Base-by-base conservation (phyloP, 2,329 filamentous ascomycete species). In the Acrodontium crateriforme region DNA sequence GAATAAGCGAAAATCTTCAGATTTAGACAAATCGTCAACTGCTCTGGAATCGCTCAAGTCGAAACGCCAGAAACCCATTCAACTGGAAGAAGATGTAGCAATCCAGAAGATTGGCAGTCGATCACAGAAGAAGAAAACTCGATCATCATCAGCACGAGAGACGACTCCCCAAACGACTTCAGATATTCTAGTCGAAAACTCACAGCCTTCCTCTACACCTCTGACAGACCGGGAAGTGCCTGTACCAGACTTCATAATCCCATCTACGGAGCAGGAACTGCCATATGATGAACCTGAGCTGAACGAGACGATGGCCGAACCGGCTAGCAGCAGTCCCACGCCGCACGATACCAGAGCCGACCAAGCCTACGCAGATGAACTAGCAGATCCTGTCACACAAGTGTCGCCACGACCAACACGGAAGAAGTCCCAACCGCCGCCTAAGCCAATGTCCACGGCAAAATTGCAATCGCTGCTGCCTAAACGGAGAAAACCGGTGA, bases 401-500 rank as follows among this genome's bases (percentile, higher is more conserved):
- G 6, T 31, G 22, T 16, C 24, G 16, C 18, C 10, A 10, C 9
- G n/a, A 7, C 16, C 24, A 33, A 9, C 36, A 29, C 11, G 16
- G 18, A 18, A 30, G 24, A 22, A 24, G 29, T 11, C 25, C 31
- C 40, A 47, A 23, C 20, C 26, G 3, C 38, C 47, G 15, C 16
- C 35, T 5, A 50, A 42, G 42, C 42, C 43, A 11, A 36, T 53
- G 16, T 57, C 57, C 6, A 63, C 60, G 15, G 57, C 59, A 3
- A 53, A 54, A 15, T 44, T 65, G 12, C 59, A 62, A 35, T 47
- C 50, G 5, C 40, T 65, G 6, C 47, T 65, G 10, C 61, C 61
- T 8, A 59, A 56, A 33, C 50, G 58, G 30, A 41, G 46, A 18
- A 49, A 43, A 27, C 32, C 45, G 11, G 26, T 40, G 4, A 36